Evolutionary conservation across 768 basidiomycete genomes (phyloP), one percentile per base, ranked within the genome.

Genomic region (Trichaptum fuscoviolaceum): DNA sequence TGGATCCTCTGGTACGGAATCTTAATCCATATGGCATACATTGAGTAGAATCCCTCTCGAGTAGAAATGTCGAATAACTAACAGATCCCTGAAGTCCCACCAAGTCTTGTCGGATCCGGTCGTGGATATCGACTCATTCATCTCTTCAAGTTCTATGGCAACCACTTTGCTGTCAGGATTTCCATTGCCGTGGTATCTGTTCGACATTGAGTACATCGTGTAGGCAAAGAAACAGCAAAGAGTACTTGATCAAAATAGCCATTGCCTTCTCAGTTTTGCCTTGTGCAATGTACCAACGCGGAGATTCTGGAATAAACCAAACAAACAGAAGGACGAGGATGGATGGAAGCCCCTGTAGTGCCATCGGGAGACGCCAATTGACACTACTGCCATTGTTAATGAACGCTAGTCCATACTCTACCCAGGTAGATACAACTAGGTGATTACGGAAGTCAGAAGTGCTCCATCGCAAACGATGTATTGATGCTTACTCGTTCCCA

Each of bases 261-360:
- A 60, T 34, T 3, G 75, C 74, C 57, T 72, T 58, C 36, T 74
- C 73, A 1, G 64, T 69, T 30, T 70, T 58, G 9, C 76, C 76
- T 42, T 70, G 70, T 18, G 73, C 66, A 57, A 74, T 71, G n/a
- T 75, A 71, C 73, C 73, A 81, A 64, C 79, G 72, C 8, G 81
- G 80, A 34, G 74, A 76, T 67, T 82, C 80, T 34, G 79, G 78
- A 27, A 78, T 66, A 65, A 77, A 74, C 68, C 73, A 77, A 62
- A 79, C 73, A 61, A 80, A 65, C 18, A 71, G 10, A 57, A 80
- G 30, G 59, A 77, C 73, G 26, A 74, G 18, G 58, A 74, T 59
- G 12, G 76, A 73, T 7, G 75, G 73, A 36, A 75, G 62, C n/a
- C 71, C 72, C 71, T 80, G 75, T 2, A 75, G 70, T 17, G 75